Base-by-base conservation (phyloP, 805 yeast species). In the Groenewaldozyma salmanticensis region DNA sequence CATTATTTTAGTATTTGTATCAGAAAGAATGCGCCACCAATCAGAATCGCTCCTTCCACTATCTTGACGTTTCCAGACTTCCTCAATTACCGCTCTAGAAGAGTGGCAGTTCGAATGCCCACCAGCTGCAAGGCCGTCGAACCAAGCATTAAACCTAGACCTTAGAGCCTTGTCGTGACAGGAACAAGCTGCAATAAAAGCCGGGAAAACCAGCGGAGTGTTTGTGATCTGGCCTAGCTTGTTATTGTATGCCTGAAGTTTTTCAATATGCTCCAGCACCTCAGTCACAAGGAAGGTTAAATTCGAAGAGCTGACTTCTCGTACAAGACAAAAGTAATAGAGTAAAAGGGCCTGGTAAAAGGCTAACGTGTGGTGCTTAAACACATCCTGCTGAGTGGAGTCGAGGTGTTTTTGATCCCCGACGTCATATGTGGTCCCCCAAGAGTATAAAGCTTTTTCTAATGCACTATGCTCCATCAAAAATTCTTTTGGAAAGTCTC, bases 1-100 rank as follows among this genome's bases (percentile, higher is more conserved):
- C 88, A 84, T 81, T 39, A 85, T 70, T 50, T 83, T 82, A 73
- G 83, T 81, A 52, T 81, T 86, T 94, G 94, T 82, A 45, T 85
- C 94, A 35, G 72, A 71, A 35, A 82, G 72, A 15, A 85, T 87
- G 41, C 81, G 74, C 42, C 79, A 75, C 95, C 95, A 85, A 50
- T 76, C 76, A 49, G 74, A 82, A 41, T 74, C 65, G 21, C 66
- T 64, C 43, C 73, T 79, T 29, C 73, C 73, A 49, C 69, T 70
- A 38, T 75, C 67, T 51, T 84, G 74, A 33, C 94, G 66, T 45
- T 86, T 62, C 92, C 94, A 83, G 6, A 84, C 90, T 57, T 85
- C 95, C 45, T 78, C 66, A 81, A 84, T 80, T 38, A 85, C 82
- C 54, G 81, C 87, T 42, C 90, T 64, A 0, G 90, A 87, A 9